Conservation (phyloP, 768 basidiomycete genomes). For the Hortiboletus campestris region DNA sequence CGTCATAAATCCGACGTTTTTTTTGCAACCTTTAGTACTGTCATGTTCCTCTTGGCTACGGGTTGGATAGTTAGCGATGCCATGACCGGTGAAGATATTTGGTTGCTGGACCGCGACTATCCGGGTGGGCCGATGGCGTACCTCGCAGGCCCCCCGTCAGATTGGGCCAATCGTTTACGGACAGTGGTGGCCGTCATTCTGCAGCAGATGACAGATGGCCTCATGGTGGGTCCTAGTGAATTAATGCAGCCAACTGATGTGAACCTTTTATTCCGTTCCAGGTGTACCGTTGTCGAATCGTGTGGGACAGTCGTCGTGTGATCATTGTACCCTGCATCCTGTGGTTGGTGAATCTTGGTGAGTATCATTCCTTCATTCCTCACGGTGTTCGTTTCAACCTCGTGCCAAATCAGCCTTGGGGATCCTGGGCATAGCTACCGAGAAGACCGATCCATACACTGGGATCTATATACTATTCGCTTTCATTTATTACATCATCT, state of each 20-base stretch:
- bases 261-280: conserved; percentile 9
- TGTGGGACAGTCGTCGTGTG: conserved; percentile 25
- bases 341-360: conserved; percentile 13
- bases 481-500: conserved; percentile 1
- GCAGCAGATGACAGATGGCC: conserved; percentile 32
- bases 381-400: background rate
- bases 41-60: background rate
- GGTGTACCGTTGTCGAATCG: conserved; percentile 36
- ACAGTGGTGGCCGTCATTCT: background rate
- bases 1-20: conserved; percentile 5
- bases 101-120: conserved; percentile 28
- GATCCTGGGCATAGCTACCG: background rate
- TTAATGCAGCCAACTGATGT: background rate
- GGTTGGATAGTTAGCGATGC: background rate
- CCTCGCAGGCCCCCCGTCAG: background rate
- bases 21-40: conserved; percentile 15
- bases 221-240: conserved; percentile 1
- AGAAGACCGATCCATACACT: background rate
- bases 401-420: conserved; percentile 6
- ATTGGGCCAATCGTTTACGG: too few species aligned
- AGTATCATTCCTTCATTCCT: background rate
- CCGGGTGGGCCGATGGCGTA: conserved; percentile 27
- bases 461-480: background rate
- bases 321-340: conserved; percentile 11
- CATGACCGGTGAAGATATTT: conserved; percentile 21